These are phyloP conservation scores for Macrolepiota albuminosa DNA, from an alignment of 768 basidiomycete species.

Conservation along the genomic window DNA sequence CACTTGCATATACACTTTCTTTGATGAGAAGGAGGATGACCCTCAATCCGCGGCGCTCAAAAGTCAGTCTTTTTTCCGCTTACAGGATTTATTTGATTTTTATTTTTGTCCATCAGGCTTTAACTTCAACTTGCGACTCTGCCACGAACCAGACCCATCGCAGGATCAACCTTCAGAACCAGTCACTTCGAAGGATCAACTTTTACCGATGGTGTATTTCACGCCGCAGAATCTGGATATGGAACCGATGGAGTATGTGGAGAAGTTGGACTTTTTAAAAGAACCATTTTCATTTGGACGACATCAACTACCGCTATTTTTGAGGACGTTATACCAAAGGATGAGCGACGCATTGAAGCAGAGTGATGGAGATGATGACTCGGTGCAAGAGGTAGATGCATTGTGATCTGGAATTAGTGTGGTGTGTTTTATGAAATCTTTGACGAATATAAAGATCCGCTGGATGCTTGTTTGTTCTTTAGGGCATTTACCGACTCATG, in stretches of 20 bases:
- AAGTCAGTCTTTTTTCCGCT: slow-evolving; percentile 27
- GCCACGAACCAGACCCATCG: slow-evolving; percentile 28
- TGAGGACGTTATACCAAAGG: slow-evolving; percentile 53
- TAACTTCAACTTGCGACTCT: slow-evolving; percentile 52
- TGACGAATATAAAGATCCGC: background rate
- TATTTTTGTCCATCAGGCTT: slow-evolving; percentile 40
- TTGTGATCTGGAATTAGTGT: background rate
- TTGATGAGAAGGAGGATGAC: slow-evolving; percentile 29
- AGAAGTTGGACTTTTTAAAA: slow-evolving; percentile 56
- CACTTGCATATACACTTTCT: slow-evolving; percentile 64
- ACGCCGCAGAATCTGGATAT: slow-evolving; percentile 61
- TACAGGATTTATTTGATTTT: background rate
- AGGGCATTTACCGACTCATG: background rate
- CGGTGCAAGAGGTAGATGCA: slow-evolving; percentile 5
- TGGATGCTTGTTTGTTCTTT: background rate
- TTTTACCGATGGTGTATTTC: slow-evolving; percentile 51
- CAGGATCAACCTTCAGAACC: slow-evolving; percentile 24
- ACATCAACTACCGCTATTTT: slow-evolving; percentile 62
- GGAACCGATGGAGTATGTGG: slow-evolving; percentile 51
- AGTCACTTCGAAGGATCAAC: slow-evolving; percentile 30
- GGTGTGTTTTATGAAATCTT: background rate
- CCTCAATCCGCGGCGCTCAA: slow-evolving; percentile 23
- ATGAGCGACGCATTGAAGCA: slow-evolving; percentile 32
- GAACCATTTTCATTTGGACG: slow-evolving; percentile 65
- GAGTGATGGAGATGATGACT: slow-evolving; percentile 9